Evolutionary conservation across 371 early-diverging fungal species (phyloP), one percentile per base, ranked within the genome.

Genomic region (Syncephalastrum contaminatum): DNA sequence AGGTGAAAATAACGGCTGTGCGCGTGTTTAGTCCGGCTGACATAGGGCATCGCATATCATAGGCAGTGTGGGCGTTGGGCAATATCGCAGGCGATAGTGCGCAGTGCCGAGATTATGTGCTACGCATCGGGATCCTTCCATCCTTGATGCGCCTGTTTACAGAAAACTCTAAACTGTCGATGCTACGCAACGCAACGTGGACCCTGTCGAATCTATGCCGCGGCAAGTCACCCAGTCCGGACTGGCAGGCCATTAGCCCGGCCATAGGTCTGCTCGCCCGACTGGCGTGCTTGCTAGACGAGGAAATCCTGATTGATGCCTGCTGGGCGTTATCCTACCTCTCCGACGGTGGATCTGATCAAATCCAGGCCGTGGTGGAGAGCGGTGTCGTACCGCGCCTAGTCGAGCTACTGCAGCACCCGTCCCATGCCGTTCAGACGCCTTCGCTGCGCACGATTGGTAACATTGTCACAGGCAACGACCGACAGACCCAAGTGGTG

Each of bases 61-160:
- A 92, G 87, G 97, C 97, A 51, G 98, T 99, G 42, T 99, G 99
- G 99, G 99, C 99, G 12, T 85, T 99, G 42, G 99, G 99, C 59
- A 99, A 99, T 81, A 99, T 99, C 83, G 98, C 99, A 42, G 99
- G 99, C 54, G 99, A 99, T 82, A 90, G 91, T 63, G 91, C 99
- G 51, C 69, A 70, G 10, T 96, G 94, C 73, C 90, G 99, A 55
- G 98, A 99, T 75, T 87, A 80, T 70, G 97, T 99, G 16, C 83
- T 99, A 44, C 72, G 87, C 4, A 75, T 77, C 52, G 95, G 95
- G 40, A 95, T 96, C 15, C 75, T 98, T 40, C 83, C 75, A 40
- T 93, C 94, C 24, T 69, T 99, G 45, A 66, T 99, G 46, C 64
- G 70, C 18, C 88, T 99, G 19, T 82, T 99, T 42, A 87, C 87